phyloP scores from a whole-genome alignment of 805 yeast genomes.

The Blastobotrys mokoenaii region DNA sequence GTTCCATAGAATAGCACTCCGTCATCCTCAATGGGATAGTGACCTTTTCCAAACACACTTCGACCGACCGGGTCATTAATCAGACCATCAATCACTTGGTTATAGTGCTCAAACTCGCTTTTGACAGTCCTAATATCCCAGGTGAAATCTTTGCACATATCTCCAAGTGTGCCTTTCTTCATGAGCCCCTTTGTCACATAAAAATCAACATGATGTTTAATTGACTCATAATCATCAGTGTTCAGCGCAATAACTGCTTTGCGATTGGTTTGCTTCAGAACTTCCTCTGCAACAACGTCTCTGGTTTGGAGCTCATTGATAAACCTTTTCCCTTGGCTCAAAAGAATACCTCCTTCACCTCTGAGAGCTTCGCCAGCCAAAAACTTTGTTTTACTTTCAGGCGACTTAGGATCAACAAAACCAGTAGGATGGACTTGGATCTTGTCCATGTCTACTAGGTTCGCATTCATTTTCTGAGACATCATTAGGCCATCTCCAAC shows the following conservation, averaged over 20 bases:
- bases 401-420: constrained; percentile 46
- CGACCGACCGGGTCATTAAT: too few relatives aligned
- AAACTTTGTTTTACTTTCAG: constrained; percentile 41
- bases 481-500: constrained; percentile 56
- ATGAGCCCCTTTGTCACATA: constrained; percentile 33
- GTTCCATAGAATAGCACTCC: constrained; percentile 1
- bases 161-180: constrained; percentile 38
- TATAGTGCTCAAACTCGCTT: too few relatives aligned
- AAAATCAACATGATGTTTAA: constrained; percentile 48
- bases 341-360: constrained; percentile 57
- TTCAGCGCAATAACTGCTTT: constrained; percentile 35
- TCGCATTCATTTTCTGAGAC: constrained; percentile 37
- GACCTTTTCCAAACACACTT: too few relatives aligned
- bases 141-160: constrained; percentile 28
- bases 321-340: constrained; percentile 49
- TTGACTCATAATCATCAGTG: constrained; percentile 36
- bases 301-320: constrained; percentile 54
- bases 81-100: too few relatives aligned
- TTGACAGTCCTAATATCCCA: not conserved
- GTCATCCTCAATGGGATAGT: too few relatives aligned
- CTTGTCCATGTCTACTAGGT: constrained; percentile 54
- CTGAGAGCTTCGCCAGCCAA: constrained; percentile 60
- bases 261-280: constrained; percentile 32
- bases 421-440: constrained; percentile 67
- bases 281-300: constrained; percentile 52